Percentiles rank a stretch among this genome's conserved stretches.
These are phyloP conservation scores for Cladophialophora bantiana DNA, from an alignment of 2,329 filamentous ascomycete species.

Conservation along the genomic window DNA sequence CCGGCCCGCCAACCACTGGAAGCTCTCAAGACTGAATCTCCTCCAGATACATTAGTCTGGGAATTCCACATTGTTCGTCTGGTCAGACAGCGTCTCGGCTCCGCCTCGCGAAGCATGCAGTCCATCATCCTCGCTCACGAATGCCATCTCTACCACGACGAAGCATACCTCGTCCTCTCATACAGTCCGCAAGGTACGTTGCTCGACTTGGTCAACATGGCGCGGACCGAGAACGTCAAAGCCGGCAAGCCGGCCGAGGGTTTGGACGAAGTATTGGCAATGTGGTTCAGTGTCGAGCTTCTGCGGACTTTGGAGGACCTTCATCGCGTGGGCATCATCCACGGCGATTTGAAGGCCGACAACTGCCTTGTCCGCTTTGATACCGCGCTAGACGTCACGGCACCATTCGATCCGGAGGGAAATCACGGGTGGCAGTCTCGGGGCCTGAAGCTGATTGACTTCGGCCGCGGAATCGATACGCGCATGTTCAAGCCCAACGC, in stretches of 20 bases:
- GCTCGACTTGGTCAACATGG: constrained; percentile 90
- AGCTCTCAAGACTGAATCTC: constrained; percentile 93
- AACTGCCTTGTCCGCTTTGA: constrained; percentile 87
- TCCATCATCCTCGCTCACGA: constrained; percentile 86
- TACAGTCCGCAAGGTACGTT: constrained; percentile 89
- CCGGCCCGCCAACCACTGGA: constrained; percentile 70
- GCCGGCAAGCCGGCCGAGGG: constrained; percentile 49
- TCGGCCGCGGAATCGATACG: constrained; percentile 95
- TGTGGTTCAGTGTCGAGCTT: constrained; percentile 95
- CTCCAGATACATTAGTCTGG: constrained; percentile 73
- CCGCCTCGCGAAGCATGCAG: constrained; percentile 69
- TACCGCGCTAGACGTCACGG: constrained; percentile 54
- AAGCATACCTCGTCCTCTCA: constrained; percentile 87
- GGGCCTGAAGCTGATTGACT: constrained; percentile 89
- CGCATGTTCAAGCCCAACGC: constrained; percentile 77
- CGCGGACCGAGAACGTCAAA: constrained; percentile 70
- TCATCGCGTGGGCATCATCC: constrained; percentile 78
- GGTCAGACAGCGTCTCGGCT: constrained; percentile 75
- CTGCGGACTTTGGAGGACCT: constrained; percentile 88
- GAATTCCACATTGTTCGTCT: constrained; percentile 96
- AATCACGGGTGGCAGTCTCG: constrained; percentile 78
- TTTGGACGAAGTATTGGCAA: constrained; percentile 89
- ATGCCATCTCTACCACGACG: constrained; percentile 88
- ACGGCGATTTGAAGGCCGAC: constrained; percentile 94
- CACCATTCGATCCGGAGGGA: constrained; percentile 76